Evolutionary conservation across 352 stramenopile species (phyloP), one percentile per base, ranked within the genome.

Genomic region (Globisporangium spinosum): DNA sequence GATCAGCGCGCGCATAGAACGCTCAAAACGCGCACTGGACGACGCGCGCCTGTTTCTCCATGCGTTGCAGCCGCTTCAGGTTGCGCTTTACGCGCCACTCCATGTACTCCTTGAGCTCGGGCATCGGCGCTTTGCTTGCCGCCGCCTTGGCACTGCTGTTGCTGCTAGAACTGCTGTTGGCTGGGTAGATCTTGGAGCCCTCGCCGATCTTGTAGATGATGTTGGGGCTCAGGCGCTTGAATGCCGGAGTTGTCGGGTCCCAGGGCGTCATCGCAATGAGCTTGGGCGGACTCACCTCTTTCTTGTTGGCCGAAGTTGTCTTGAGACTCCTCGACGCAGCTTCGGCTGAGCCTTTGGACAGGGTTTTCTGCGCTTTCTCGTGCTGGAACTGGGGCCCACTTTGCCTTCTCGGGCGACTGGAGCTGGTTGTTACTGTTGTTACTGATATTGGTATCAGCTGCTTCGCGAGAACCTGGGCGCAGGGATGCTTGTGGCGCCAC

Each of bases 21-120:
- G 83, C 91, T 43, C 94, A 87, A 57, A 98, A 94, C 6, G 83
- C 89, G n/a, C 80, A 77, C 68, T 99, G 95, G 58, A 98, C 97
- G 15, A 90, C 72, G 2, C 70, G 69, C 5, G 93, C 94, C 60
- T 95, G 91, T 3, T 70, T 72, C 32, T 96, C 76, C 74, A 98
- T 87, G 34, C 89, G 85, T 54, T 91, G 75, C 13, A 98, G 83
- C 12, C 93, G 82, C 80, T 98, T 98, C 60, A 95, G 85, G 70
- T 98, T 98, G 25, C 95, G 81, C 71, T 95, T 90, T 29, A 98
- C 84, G 56, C 96, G 83, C 95, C 96, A 99, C 10, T 77, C 78
- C 96, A 99, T 99, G 85, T 98, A 98, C 73, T 99, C 96, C 49
- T 94, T 93, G 27, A 98, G 89, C 70, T 98, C 89, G 23, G 85